phyloP scores from a whole-genome alignment of 2,329 filamentous ascomycete genomes.

The Fusarium zealandicum region DNA sequence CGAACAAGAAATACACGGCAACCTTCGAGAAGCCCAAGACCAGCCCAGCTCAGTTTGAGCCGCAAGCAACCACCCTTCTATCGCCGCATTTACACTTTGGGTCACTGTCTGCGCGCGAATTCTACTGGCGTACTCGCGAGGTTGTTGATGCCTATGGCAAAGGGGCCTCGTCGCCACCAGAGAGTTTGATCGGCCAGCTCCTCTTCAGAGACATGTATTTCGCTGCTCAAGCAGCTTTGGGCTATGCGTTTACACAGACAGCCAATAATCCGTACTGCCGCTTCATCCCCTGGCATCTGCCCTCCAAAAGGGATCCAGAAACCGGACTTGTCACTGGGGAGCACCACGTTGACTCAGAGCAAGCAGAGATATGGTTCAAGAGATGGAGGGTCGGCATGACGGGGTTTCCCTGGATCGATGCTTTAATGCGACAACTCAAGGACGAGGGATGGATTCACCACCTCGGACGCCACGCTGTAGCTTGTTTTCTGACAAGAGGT shows the following conservation, averaged over 20 bases:
- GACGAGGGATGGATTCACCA: conserved; percentile 83
- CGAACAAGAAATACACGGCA: conserved; percentile 70
- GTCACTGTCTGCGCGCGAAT: conserved; percentile 71
- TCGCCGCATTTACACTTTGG: conserved; percentile 80
- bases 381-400: conserved; percentile 74
- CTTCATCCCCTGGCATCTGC: conserved; percentile 83
- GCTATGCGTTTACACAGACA: conserved; percentile 69
- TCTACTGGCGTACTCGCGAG: conserved; percentile 75
- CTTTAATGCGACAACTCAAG: conserved; percentile 77
- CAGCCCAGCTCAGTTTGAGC: conserved; percentile 75
- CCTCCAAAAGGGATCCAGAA: conserved; percentile 60
- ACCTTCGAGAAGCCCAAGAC: conserved; percentile 81
- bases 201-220: conserved; percentile 88
- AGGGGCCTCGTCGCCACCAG: conserved; percentile 67
- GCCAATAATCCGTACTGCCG: conserved; percentile 70
- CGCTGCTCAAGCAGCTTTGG: conserved; percentile 74
- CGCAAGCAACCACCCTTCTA: conserved; percentile 75
- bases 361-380: conserved; percentile 70
- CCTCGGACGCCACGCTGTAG: conserved; percentile 77
- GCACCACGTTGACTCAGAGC: conserved; percentile 68
- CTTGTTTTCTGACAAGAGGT: conserved; percentile 80
- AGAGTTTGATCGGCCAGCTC: conserved; percentile 75
- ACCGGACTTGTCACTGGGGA: conserved; percentile 61
- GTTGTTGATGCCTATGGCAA: conserved; percentile 64
- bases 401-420: conserved; percentile 83